phyloP scores from a whole-genome alignment of 139 green algal species.

The Desmodesmus armatus region DNA sequence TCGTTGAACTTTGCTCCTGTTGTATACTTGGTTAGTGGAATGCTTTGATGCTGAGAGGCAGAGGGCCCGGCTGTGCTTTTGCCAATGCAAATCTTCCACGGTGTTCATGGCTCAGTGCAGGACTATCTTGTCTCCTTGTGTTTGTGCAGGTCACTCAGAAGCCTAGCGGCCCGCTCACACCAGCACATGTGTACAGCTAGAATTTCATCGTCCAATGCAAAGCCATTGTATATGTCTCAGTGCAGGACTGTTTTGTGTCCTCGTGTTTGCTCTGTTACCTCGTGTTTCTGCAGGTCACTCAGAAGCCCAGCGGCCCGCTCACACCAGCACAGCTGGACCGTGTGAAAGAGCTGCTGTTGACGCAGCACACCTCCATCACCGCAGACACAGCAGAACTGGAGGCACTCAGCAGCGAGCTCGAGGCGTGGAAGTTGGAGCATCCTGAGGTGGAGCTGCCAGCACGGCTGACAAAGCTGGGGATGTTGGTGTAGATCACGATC shows the following conservation, averaged over 20 bases:
- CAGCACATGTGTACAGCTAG: background rate
- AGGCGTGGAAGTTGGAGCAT: conserved; percentile 22
- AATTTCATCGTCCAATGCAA: too few relatives aligned
- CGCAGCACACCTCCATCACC: background rate
- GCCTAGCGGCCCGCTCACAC: background rate
- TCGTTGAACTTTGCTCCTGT: too few relatives aligned
- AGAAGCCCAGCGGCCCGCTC: background rate
- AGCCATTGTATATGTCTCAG: too few relatives aligned
- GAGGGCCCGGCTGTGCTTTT: too few relatives aligned
- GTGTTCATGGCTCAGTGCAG: too few relatives aligned
- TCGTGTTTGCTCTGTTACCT: too few relatives aligned
- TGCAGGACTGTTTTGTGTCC: too few relatives aligned
- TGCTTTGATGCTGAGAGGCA: too few relatives aligned
- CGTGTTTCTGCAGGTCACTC: background rate
- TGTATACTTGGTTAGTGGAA: too few relatives aligned
- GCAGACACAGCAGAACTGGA: background rate
- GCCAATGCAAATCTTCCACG: too few relatives aligned
- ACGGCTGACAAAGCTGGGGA: background rate
- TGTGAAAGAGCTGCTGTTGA: conserved; percentile 12
- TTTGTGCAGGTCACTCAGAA: too few relatives aligned
- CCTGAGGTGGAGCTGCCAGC: conserved; percentile 32
- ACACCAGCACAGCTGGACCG: conserved; percentile 9
- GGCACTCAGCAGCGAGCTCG: conserved; percentile 18
- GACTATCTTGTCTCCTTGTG: too few relatives aligned
- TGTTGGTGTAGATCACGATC: conserved; percentile 12